Evolutionary conservation across 2,329 filamentous ascomycete genomes (phyloP).

Genomic region (Fusarium vanettenii): DNA sequence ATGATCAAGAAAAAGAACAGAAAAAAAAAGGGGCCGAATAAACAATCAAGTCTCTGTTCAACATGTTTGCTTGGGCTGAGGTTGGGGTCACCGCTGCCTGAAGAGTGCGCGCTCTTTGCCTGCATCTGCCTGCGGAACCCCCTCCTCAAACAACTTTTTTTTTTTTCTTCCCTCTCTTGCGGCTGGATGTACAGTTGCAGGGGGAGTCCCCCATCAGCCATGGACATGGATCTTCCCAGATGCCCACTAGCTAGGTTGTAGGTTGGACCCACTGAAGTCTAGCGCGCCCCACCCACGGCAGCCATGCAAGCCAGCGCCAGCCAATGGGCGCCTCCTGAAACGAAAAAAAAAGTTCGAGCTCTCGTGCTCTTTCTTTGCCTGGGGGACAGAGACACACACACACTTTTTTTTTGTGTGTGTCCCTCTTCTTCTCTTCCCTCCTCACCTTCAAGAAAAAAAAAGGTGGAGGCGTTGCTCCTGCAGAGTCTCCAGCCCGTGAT

Average conservation of each 20-base stretch:
- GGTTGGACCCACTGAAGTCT: constrained; percentile 46
- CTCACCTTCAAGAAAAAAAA: background rate
- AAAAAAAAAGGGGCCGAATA: background rate
- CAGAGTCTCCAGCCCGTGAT: constrained; percentile 15
- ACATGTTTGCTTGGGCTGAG: background rate
- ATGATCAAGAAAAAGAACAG: background rate
- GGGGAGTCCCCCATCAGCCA: constrained; percentile 8
- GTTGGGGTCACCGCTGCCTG: constrained; percentile 24
- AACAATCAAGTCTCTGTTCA: background rate
- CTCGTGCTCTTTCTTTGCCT: constrained; percentile 46
- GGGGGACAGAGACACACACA: background rate
- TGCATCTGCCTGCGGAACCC: constrained; percentile 19
- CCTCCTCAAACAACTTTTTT: constrained; percentile 6
- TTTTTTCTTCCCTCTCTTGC: constrained; percentile 26
- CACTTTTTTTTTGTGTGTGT: constrained; percentile 14
- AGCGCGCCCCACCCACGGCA: constrained; percentile 49
- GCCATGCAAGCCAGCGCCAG: constrained; percentile 47
- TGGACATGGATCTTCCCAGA: constrained; percentile 32
- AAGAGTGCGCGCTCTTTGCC: constrained; percentile 20
- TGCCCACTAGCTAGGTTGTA: constrained; percentile 11
- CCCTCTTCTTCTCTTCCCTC: background rate
- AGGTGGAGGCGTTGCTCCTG: constrained; percentile 18
- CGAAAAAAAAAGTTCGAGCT: constrained; percentile 54
- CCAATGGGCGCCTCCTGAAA: constrained; percentile 49
- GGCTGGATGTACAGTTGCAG: constrained; percentile 21